A percentile compares a stretch with the other conserved stretches of the same genome.
These are phyloP conservation scores for Pyrenopolyporus hunteri DNA, from an alignment of 495 filamentous ascomycete genomes.

Conservation along the genomic window DNA sequence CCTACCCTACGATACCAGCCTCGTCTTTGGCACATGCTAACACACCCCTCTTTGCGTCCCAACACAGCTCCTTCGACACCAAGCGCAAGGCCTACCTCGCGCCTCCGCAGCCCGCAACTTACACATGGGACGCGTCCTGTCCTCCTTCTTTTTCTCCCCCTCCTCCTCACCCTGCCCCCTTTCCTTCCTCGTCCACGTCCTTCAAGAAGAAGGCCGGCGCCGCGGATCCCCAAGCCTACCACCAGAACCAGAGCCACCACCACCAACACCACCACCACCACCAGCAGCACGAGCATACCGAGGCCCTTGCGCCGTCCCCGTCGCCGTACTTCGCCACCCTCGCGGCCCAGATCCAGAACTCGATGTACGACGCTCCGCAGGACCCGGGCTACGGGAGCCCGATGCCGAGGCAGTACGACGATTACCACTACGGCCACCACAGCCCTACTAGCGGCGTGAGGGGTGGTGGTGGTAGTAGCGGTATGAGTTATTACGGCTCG, in stretches of 20 bases:
- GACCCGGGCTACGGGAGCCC: background rate
- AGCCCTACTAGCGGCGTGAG: background rate
- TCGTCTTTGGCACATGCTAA: background rate
- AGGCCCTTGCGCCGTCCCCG: background rate
- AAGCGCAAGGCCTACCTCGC: conserved; percentile 11
- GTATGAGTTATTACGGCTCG: conserved; percentile 5
- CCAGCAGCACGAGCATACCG: background rate
- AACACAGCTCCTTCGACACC: conserved; percentile 3
- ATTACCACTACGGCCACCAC: background rate
- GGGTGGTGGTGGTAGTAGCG: background rate
- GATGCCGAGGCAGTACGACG: no score
- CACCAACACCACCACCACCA: background rate
- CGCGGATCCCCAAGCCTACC: background rate
- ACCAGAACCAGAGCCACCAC: background rate
- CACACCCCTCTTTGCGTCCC: background rate
- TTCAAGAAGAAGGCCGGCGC: background rate
- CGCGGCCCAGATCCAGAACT: background rate
- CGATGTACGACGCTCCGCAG: background rate
- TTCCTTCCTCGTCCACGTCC: no score
- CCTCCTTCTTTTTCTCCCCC: no score
- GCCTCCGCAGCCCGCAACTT: background rate
- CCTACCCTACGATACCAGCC: background rate
- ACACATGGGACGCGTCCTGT: no score
- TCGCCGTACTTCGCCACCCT: conserved; percentile 12
- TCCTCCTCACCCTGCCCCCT: no score